Base-by-base conservation (phyloP, 2,329 filamentous ascomycete species). In the Penicillium sp. region DNA sequence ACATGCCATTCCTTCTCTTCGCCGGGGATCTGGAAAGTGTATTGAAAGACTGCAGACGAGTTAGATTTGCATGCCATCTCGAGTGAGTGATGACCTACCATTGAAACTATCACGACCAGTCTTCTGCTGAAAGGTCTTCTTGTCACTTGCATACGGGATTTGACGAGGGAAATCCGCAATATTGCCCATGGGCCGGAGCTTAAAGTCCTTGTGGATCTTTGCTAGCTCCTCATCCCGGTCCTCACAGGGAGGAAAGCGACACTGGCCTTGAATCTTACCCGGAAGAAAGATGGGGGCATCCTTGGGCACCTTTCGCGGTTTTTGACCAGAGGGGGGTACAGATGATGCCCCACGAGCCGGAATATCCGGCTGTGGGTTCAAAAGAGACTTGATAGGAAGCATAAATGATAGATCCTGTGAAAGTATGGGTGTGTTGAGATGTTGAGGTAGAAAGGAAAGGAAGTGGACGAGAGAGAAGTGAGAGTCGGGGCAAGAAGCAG, bases 91-190 rank as follows among this genome's bases (percentile, higher is more conserved):
- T 6, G 43, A 2, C 56, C 39, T 78, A 94, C 93, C 90, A 82
- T 97, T 89, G 63, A 97, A 95, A 57, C 88, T 89, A 63, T 95
- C 90, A 50, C 92, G 81, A 1, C 91, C 91, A 3, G 93, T 97
- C 78, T 91, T 95, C 60, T 88, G 85, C 58, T 87, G 84, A 66
- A 97, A 96, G 56, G 88, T 83, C 73, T 95, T 96, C 80, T 97
- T 97, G 62, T 91, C 90, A 70, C 92, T 96, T 68, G 91, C 92
- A 75, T 97, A 97, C 0, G 93, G 93, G 55, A 97, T 96, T 66
- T 93, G 91, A 48, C 86, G 81, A 61, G 84, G 83, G 57, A 81
- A 87, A 4, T 81, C 75, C n/a, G 66, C 73, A 51, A 87, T 86
- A n/a, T 78, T 67, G 1, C 79, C 91, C 57, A 80, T 77, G 1